Base-by-base conservation (phyloP, 192 early-diverging fungal species). In the Thamnidium elegans region DNA sequence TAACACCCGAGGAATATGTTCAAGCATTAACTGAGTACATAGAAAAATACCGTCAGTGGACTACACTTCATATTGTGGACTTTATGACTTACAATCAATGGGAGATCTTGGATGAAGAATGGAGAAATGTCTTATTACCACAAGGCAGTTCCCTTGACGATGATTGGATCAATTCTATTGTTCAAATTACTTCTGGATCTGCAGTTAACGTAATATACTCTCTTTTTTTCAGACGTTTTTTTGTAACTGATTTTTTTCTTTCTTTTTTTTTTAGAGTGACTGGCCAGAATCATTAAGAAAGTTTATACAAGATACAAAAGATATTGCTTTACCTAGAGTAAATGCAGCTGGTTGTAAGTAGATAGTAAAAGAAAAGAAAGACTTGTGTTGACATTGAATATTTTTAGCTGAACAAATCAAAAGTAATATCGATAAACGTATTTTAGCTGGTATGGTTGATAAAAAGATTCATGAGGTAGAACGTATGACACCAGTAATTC, bases 391-490 rank as follows among this genome's bases (percentile, higher is more conserved):
- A 31, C 19, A 19, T 53, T 50, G 13, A 43, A 55, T 30, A 47
- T 39, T 42, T 23, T n/a, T 51, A 15, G 30, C 23, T 48, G 11
- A 66, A 31, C n/a, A 50, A 13, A 50, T 30, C 19, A 53, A 39
- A 30, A 20, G 45, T 56, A 15, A 17, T 14, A 71, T 85, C 11
- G 80, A 87, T 55, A 82, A 77, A 42, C 81, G 83, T 46, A 70
- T 89, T n/a, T 67, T 71, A 44, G 77, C 86, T 7, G 90, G 90
- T 30, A 91, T 92, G 89, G 78, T 74, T 3, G 79, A 81, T 13
- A 92, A 92, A 66, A 92, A 92, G 68, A 52, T 81, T 30, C 86
- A 88, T 52, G 90, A 92, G 66, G 65, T 89, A 14, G 82, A 81
- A 58, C 68, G 76, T 17, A 67, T 90, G 61, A 80, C 83, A 8